Base-by-base conservation (phyloP, 164 flowering plant genomes). In the Hamamelis virginiana region DNA sequence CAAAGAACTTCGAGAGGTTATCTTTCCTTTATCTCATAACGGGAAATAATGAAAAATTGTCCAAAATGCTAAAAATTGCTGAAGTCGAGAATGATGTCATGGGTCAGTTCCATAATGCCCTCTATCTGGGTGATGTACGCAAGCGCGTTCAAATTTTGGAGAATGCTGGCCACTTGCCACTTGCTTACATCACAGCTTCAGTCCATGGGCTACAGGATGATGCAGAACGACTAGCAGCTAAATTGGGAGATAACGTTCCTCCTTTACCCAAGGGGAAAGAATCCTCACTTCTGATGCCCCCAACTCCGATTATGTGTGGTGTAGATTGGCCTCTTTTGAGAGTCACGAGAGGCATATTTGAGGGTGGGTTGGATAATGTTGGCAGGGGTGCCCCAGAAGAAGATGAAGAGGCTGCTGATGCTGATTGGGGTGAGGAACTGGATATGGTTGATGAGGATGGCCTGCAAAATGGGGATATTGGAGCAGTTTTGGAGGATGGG, bases 31-130 rank as follows among this genome's bases (percentile, higher is more conserved):
- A 92, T 76, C 88, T 92, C 43, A 84, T 94, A 21, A 94, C 94
- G 18, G 98, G 98, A 6, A 91, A 94, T 68, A 61, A 80, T 62
- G 96, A 87, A 1, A 94, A 94, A 72, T 75, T 94, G 55, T 86
- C 97, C 48, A 94, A 94, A 65, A 91, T 94, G 98, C 74, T 92
- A 80, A 91, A 82, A 68, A 91, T 92, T 69, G 97, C 93, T 10
- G 97, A 93, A 76, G 87, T 89, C 0, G 90, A 89, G 80, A 87
- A 91, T 76, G 98, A 92, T 69, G 88, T 89, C 21, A 93, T 93
- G 98, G 97, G 98, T 57, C 97, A 91, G 69, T 93, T 91, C 72
- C 98, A 93, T 50, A 89, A 93, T 80, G 88, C 98, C 16, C 74
- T 94, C n/a, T 91, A 94, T 68, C 71, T 91, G 52, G 98, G 98